phyloP scores from a whole-genome alignment of 768 basidiomycete species.

The Rhizopogon rudus region DNA sequence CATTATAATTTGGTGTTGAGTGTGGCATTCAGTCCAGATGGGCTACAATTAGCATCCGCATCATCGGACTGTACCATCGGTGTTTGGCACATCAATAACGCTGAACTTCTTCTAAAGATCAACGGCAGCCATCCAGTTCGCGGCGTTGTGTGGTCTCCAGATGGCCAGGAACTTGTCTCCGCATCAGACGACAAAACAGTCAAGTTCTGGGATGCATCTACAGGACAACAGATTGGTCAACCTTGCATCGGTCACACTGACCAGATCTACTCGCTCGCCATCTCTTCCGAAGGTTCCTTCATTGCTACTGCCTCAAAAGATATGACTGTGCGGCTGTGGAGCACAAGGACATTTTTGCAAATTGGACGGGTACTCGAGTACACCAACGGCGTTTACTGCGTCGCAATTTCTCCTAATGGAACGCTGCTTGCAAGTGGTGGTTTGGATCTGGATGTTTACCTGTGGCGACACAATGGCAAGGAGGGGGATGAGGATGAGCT shows the following conservation, averaged over 20 bases:
- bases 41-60: neutral
- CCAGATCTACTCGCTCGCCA: neutral
- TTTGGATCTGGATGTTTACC: too few species aligned
- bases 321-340: conserved; percentile 77
- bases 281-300: conserved; percentile 64
- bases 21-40: neutral
- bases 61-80: neutral
- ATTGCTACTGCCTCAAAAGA: conserved; percentile 87
- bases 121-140: neutral
- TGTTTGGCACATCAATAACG: neutral
- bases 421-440: too few species aligned
- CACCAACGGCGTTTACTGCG: too few species aligned
- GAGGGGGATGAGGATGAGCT: too few species aligned
- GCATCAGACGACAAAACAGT: too few species aligned
- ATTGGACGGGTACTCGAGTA: too few species aligned
- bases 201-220: too few species aligned
- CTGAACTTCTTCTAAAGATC: neutral
- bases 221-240: neutral
- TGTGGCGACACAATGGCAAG: too few species aligned
- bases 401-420: too few species aligned
- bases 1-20: neutral
- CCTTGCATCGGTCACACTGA: neutral
- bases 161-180: neutral
- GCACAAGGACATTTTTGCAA: conserved; percentile 8
- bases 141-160: neutral